Evolutionary conservation across 768 basidiomycete genomes (phyloP).

Genomic region (Pleurotus tuoliensis): DNA sequence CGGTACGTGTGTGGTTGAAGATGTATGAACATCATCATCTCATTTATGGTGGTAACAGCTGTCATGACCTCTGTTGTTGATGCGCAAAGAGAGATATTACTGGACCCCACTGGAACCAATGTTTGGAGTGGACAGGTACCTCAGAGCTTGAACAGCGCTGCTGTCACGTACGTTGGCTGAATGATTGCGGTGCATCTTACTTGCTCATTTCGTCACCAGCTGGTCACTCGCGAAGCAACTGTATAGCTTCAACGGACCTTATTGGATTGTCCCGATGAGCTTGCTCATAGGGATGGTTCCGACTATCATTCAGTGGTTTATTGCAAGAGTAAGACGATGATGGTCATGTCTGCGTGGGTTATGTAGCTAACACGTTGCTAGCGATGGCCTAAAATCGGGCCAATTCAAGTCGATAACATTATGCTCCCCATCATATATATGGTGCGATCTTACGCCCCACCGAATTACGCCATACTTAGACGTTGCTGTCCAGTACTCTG

Average conservation of each 20-base stretch:
- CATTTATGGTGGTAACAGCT: conserved; percentile 22
- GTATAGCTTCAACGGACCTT: conserved; percentile 50
- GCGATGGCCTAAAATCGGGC: conserved; percentile 54
- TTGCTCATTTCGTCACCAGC: not conserved
- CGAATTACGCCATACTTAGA: not conserved
- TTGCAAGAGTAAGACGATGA: conserved; percentile 36
- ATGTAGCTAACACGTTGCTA: conserved; percentile 16
- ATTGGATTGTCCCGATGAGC: conserved; percentile 52
- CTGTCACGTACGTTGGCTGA: conserved; percentile 34
- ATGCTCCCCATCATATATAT: conserved; percentile 56
- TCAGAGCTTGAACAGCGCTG: conserved; percentile 52
- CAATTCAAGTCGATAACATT: conserved; percentile 43
- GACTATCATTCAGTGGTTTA: conserved; percentile 51
- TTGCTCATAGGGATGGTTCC: conserved; percentile 51
- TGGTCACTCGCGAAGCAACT: conserved; percentile 62
- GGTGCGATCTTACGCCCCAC: conserved; percentile 21
- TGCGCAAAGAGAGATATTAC: conserved; percentile 49
- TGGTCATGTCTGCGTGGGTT: not conserved
- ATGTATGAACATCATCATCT: too few species aligned
- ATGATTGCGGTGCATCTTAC: not conserved
- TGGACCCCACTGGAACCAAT: conserved; percentile 51
- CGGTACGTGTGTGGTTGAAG: conserved; percentile 18
- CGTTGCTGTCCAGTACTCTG: conserved; percentile 28
- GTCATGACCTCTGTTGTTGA: conserved; percentile 57
- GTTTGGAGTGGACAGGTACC: conserved; percentile 42